phyloP scores from a whole-genome alignment of 306 rosid species.

The Castanea mollissima region DNA sequence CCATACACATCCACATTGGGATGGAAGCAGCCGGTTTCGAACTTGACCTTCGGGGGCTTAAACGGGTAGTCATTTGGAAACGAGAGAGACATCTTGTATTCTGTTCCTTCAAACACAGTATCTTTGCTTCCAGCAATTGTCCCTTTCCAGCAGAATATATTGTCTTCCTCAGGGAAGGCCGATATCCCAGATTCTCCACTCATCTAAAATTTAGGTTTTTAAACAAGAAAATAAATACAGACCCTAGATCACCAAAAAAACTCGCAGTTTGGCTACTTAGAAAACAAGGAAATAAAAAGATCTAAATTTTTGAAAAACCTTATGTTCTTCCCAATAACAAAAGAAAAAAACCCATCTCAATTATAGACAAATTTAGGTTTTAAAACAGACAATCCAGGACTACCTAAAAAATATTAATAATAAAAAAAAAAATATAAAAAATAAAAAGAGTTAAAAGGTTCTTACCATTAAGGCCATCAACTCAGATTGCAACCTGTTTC shows the following conservation, averaged over 20 bases:
- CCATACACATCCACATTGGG: constrained; percentile 87
- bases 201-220: constrained; percentile 52
- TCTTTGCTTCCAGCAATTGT: constrained; percentile 93
- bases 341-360: background rate
- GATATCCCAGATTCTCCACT: constrained; percentile 90
- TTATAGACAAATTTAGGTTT: no score
- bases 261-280: background rate
- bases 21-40: constrained; percentile 80
- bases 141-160: constrained; percentile 95
- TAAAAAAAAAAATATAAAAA: background rate
- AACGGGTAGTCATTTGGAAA: constrained; percentile 95
- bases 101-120: constrained; percentile 86
- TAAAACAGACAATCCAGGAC: background rate
- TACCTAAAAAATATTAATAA: background rate
- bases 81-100: constrained; percentile 69
- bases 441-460: background rate
- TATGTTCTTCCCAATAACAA: no score
- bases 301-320: background rate
- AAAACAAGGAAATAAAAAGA: background rate
- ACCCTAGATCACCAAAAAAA: background rate
- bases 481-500: constrained; percentile 87
- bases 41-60: constrained; percentile 91
- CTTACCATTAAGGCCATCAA: constrained; percentile 96
- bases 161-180: constrained; percentile 94
- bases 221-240: background rate